These are phyloP conservation scores for Sarocladium strictum DNA, from an alignment of 2,329 filamentous ascomycete genomes.

Conservation along the genomic window DNA sequence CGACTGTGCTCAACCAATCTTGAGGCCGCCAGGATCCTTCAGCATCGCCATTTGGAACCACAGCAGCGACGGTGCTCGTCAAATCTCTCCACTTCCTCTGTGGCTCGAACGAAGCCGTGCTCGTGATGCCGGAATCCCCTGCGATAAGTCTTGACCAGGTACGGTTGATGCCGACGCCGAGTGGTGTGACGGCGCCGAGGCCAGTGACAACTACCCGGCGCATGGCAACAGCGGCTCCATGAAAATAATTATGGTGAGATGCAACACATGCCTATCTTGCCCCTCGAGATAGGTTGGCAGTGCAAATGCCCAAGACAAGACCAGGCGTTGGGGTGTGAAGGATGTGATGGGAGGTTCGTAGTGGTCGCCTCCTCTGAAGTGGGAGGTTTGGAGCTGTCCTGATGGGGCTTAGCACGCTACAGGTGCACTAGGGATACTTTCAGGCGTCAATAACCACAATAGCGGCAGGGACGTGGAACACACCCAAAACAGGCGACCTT, in stretches of 20 bases:
- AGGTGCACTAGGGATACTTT: constrained; percentile 1
- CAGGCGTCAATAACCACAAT: constrained; percentile 4
- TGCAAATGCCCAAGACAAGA: not conserved
- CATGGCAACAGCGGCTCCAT: constrained; percentile 41
- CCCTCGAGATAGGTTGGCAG: not conserved
- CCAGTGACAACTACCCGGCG: constrained; percentile 79
- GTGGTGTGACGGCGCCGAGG: constrained; percentile 73
- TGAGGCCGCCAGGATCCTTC: constrained; percentile 43
- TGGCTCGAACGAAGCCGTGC: constrained; percentile 56
- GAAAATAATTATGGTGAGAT: constrained; percentile 14
- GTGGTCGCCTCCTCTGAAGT: not conserved
- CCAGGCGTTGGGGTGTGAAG: not conserved
- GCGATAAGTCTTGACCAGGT: constrained; percentile 80
- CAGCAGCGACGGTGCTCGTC: constrained; percentile 77
- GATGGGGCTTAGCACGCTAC: not conserved
- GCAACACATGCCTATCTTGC: not conserved
- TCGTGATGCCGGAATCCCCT: constrained; percentile 74
- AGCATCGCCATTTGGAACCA: constrained; percentile 56
- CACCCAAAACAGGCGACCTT: too few relatives aligned
- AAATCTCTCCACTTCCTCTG: constrained; percentile 59
- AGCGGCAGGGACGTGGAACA: too few relatives aligned
- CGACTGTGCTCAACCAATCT: constrained; percentile 48
- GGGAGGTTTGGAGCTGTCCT: not conserved
- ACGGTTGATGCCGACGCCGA: constrained; percentile 70
- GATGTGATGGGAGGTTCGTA: not conserved